Evolutionary conservation across 345 rosid species (phyloP).

Genomic region (Sisymbrium altissimum): DNA sequence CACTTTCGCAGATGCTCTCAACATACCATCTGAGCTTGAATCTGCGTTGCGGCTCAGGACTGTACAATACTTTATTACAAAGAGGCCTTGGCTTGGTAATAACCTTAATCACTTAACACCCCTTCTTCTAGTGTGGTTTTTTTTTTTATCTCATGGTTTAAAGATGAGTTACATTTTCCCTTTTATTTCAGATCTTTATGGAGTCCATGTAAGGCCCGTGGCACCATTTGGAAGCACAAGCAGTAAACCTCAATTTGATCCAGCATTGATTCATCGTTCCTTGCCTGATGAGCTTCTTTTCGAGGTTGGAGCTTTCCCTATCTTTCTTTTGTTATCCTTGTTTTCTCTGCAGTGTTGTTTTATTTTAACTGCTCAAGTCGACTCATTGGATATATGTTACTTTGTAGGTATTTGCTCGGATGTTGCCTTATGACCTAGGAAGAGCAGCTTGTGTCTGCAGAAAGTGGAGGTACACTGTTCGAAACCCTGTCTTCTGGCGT

Average conservation of each 20-base stretch:
- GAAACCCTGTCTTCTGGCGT: slow-evolving; percentile 91
- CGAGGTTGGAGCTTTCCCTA: slow-evolving; percentile 47
- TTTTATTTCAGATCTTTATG: slow-evolving; percentile 70
- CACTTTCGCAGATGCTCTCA: slow-evolving; percentile 41
- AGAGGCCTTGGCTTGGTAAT: slow-evolving; percentile 94
- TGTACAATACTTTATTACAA: slow-evolving; percentile 59
- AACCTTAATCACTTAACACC: slow-evolving; percentile 17
- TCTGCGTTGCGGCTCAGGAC: slow-evolving; percentile 75
- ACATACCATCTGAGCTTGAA: slow-evolving; percentile 75
- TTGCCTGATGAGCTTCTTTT: slow-evolving; percentile 92
- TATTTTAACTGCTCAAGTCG: neutral
- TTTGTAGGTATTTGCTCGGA: slow-evolving; percentile 73
- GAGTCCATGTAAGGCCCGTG: slow-evolving; percentile 77
- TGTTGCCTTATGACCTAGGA: slow-evolving; percentile 82
- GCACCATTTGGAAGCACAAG: slow-evolving; percentile 78
- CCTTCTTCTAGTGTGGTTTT: neutral
- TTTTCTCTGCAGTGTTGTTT: neutral
- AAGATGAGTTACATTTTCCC: neutral
- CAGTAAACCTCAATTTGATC: slow-evolving; percentile 54
- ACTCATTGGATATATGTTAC: slow-evolving; percentile 15
- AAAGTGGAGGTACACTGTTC: slow-evolving; percentile 90
- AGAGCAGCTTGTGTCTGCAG: slow-evolving; percentile 88
- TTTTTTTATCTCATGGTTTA: neutral
- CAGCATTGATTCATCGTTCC: slow-evolving; percentile 71
- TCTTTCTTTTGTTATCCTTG: neutral